Percentiles rank a stretch among this genome's conserved stretches.
These are phyloP conservation scores for Acephala macrosclerotiorum DNA, from an alignment of 2,329 filamentous ascomycete genomes.

Conservation along the genomic window DNA sequence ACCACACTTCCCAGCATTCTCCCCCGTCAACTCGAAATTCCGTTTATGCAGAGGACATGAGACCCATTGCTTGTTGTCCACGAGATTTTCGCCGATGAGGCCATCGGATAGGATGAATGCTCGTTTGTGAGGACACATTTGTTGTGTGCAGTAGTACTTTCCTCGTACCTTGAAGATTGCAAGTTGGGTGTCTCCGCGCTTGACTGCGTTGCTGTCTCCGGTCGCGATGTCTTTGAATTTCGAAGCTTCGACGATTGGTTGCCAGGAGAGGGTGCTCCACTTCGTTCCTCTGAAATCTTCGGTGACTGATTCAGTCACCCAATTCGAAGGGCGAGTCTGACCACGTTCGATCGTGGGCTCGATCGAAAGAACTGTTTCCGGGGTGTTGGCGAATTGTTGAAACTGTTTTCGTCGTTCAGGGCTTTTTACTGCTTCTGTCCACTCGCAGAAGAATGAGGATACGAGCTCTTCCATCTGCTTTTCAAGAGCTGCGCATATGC, in stretches of 20 bases:
- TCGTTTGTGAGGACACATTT: slow-evolving; percentile 12
- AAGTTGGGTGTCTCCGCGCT: slow-evolving; percentile 9
- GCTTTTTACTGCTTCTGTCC: slow-evolving; percentile 80
- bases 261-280: neutral
- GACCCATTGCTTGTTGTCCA: slow-evolving; percentile 1
- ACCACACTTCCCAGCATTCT: slow-evolving; percentile 1
- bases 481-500: slow-evolving; percentile 77
- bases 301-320: slow-evolving; percentile 3
- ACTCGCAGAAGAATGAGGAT: slow-evolving; percentile 78
- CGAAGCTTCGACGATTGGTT: slow-evolving; percentile 1
- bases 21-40: neutral
- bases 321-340: neutral
- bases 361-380: slow-evolving; percentile 58
- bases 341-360: neutral
- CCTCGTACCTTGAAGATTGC: slow-evolving; percentile 12
- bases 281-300: slow-evolving; percentile 2
- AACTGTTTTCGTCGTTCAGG: slow-evolving; percentile 75
- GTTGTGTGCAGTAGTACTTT: slow-evolving; percentile 10
- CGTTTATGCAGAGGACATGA: slow-evolving; percentile 7
- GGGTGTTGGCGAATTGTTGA: slow-evolving; percentile 84
- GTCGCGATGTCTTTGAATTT: slow-evolving; percentile 9
- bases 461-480: neutral
- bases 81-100: neutral
- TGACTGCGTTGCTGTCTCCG: slow-evolving; percentile 12
- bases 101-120: slow-evolving; percentile 10